Evolutionary conservation across 352 stramenopile genomes (phyloP).

Genomic region (Nothophytophthora sp.): DNA sequence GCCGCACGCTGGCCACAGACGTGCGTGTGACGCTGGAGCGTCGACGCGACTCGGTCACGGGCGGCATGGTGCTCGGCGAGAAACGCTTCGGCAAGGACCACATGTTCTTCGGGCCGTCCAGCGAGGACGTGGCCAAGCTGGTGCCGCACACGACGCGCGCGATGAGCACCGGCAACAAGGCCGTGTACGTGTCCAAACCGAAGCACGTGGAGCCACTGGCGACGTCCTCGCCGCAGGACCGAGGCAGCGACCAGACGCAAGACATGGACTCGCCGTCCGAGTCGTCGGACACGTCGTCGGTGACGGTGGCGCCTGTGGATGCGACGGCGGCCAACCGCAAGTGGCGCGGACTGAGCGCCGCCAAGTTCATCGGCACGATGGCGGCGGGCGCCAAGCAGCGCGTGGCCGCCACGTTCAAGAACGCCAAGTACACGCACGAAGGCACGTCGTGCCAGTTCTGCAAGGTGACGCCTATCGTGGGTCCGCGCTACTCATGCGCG

Average conservation of each 20-base stretch:
- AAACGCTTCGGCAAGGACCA: slow-evolving; percentile 74
- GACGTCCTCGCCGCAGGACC: slow-evolving; percentile 18
- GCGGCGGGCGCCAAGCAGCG: slow-evolving; percentile 67
- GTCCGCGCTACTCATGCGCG: slow-evolving; percentile 67
- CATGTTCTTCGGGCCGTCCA: slow-evolving; percentile 62
- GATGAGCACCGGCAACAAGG: slow-evolving; percentile 61
- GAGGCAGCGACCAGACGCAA: slow-evolving; percentile 33
- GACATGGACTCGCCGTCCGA: slow-evolving; percentile 29
- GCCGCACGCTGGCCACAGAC: slow-evolving; percentile 75
- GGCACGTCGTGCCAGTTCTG: slow-evolving; percentile 83
- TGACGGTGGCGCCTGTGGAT: slow-evolving; percentile 5
- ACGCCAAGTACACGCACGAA: slow-evolving; percentile 71
- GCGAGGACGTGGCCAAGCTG: slow-evolving; percentile 68
- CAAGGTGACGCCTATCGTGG: slow-evolving; percentile 76
- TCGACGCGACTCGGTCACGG: slow-evolving; percentile 62
- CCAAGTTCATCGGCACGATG: slow-evolving; percentile 78
- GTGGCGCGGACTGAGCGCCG: slow-evolving; percentile 59
- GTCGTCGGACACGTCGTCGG: slow-evolving; percentile 11
- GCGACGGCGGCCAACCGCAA: slow-evolving; percentile 35
- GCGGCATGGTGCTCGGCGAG: slow-evolving; percentile 47
- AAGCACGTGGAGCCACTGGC: slow-evolving; percentile 23
- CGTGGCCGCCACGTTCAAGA: slow-evolving; percentile 64
- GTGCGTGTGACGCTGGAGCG: slow-evolving; percentile 80
- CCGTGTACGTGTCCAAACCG: slow-evolving; percentile 73
- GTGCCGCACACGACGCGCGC: slow-evolving; percentile 60